Conservation (phyloP, 148 eudicot species). For the Rheum nobile region DNA sequence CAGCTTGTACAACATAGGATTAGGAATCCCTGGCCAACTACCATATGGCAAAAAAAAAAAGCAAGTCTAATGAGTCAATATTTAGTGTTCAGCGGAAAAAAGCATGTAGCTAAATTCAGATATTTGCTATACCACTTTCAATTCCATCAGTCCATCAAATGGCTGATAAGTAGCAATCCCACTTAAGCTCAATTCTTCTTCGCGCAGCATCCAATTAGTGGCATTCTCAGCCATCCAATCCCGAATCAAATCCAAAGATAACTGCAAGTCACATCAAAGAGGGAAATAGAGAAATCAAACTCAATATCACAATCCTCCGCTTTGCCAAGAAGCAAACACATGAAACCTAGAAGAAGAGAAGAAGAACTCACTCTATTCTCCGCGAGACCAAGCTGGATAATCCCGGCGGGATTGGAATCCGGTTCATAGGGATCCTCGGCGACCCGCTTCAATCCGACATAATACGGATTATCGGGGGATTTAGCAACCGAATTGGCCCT, state of each 20-base stretch:
- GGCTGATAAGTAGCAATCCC: conserved; percentile 80
- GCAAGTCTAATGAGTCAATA: neutral
- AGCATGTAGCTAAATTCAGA: neutral
- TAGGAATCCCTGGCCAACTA: neutral
- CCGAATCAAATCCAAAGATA: conserved; percentile 68
- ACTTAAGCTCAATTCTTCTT: conserved; percentile 28
- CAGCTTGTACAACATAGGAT: neutral
- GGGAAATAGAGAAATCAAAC: conserved; percentile 2
- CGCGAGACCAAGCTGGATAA: conserved; percentile 57
- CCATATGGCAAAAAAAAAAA: neutral
- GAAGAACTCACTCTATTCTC: conserved; percentile 43
- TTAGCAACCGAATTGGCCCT: conserved; percentile 36
- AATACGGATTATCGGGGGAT: conserved; percentile 33
- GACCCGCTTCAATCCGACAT: conserved; percentile 35
- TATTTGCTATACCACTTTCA: conserved; percentile 63
- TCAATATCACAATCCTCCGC: neutral
- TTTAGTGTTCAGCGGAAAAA: neutral
- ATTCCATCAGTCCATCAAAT: conserved; percentile 57
- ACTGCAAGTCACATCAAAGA: conserved; percentile 25
- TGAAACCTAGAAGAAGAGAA: neutral
- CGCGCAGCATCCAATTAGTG: conserved; percentile 22
- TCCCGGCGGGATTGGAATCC: conserved; percentile 41
- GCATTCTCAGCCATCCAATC: conserved; percentile 65
- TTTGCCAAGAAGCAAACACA: neutral
- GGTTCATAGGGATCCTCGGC: conserved; percentile 46